These are phyloP conservation scores for Ophiostoma sp. DNA, from an alignment of 2,329 filamentous ascomycete species.

Conservation along the genomic window DNA sequence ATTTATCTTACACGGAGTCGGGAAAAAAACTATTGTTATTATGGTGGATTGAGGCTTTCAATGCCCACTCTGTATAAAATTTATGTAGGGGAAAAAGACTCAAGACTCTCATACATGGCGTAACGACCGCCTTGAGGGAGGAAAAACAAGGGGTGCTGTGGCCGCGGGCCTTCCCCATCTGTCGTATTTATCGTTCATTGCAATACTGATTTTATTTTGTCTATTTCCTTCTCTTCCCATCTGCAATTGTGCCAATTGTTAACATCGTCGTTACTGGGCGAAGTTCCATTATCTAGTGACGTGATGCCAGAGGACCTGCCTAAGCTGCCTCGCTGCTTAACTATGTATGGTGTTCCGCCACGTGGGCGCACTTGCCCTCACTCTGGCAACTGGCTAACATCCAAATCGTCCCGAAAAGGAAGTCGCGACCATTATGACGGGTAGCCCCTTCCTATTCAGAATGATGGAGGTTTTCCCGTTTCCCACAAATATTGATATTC, in stretches of 20 bases:
- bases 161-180: background rate
- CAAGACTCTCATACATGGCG: background rate
- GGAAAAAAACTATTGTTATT: background rate
- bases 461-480: too few species aligned
- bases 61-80: slow-evolving; percentile 7
- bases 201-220: slow-evolving; percentile 15
- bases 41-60: background rate
- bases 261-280: background rate
- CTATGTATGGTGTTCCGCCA: background rate
- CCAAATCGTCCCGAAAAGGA: background rate
- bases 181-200: slow-evolving; percentile 13
- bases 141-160: background rate
- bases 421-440: slow-evolving; percentile 6
- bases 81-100: background rate
- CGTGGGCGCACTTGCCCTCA: background rate
- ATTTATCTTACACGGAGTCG: slow-evolving; percentile 1
- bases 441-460: background rate
- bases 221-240: background rate
- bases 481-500: background rate
- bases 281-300: background rate
- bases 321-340: background rate
- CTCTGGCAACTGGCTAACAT: background rate
- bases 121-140: background rate
- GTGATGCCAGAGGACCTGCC: background rate
- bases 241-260: background rate